phyloP scores from a whole-genome alignment of 2,329 filamentous ascomycete species.

The Cladosporium velox region DNA sequence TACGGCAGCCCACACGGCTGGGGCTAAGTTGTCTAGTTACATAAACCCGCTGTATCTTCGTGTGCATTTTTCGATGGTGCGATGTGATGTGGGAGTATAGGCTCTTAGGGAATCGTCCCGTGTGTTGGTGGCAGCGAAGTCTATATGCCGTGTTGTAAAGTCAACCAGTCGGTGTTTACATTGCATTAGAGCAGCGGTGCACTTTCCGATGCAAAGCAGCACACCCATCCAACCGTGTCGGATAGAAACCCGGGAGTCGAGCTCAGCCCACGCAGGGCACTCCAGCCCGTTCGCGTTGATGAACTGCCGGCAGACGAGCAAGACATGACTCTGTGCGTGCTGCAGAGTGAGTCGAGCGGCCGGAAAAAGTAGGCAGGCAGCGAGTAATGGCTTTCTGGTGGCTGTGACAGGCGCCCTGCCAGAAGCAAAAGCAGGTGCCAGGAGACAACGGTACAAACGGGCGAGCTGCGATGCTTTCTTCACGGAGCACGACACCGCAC shows the following conservation, averaged over 20 bases:
- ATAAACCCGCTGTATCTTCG: neutral
- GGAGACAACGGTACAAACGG: neutral
- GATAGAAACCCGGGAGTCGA: neutral
- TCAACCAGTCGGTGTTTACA: neutral
- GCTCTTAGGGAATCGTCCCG: neutral
- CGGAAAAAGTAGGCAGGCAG: neutral
- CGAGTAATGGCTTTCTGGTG: neutral
- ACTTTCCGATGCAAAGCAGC: neutral
- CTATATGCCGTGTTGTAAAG: slow-evolving; percentile 6
- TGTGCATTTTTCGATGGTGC: slow-evolving; percentile 1
- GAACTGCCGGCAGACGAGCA: slow-evolving; percentile 1
- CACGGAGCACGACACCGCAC: neutral
- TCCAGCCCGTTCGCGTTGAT: neutral
- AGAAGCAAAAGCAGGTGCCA: neutral
- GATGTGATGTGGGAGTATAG: slow-evolving; percentile 1
- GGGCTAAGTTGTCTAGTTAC: neutral
- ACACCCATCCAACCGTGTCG: neutral
- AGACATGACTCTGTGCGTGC: slow-evolving; percentile 7
- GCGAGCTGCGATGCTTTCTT: slow-evolving; percentile 4
- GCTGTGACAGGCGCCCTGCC: slow-evolving; percentile 2
- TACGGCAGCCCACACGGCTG: slow-evolving; percentile 14
- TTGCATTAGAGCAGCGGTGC: neutral
- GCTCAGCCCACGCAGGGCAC: neutral
- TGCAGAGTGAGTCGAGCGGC: slow-evolving; percentile 1
- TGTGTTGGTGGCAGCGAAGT: neutral